Evolutionary conservation across 768 basidiomycete genomes (phyloP).

Genomic region (Phanerochaete sordida): DNA sequence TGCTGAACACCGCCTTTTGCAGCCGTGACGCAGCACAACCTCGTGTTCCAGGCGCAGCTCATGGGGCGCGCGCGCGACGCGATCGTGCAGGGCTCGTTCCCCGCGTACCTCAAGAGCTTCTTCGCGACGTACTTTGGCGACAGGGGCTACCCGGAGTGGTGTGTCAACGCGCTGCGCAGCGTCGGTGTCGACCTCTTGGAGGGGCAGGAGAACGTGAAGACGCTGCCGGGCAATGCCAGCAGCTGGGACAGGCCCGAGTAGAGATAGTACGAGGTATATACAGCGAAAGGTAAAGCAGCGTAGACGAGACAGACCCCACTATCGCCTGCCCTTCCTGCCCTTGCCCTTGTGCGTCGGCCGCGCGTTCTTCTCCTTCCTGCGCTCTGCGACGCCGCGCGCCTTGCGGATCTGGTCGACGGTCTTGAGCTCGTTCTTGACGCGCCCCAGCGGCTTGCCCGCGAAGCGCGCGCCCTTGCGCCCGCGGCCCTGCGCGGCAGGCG

Average conservation of each 20-base stretch:
- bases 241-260: conserved; percentile 78
- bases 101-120: conserved; percentile 70
- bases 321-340: conserved; percentile 41
- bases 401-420: conserved; percentile 85
- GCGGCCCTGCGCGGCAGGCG: conserved; percentile 17
- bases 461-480: conserved; percentile 40
- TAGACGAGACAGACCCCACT: background rate
- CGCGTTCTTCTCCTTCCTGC: conserved; percentile 76
- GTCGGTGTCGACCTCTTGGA: conserved; percentile 84
- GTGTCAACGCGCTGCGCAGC: conserved; percentile 75
- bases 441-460: conserved; percentile 56
- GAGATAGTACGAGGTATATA: background rate
- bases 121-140: conserved; percentile 76
- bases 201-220: conserved; percentile 39
- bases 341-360: conserved; percentile 43
- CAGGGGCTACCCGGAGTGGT: conserved; percentile 84
- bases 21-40: conserved; percentile 83
- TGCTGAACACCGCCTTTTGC: background rate
- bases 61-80: conserved; percentile 86
- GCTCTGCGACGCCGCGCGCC: conserved; percentile 59
- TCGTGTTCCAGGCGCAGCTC: conserved; percentile 81
- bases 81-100: conserved; percentile 75
- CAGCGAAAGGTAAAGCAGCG: background rate
- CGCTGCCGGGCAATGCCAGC: conserved; percentile 59
- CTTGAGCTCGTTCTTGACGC: conserved; percentile 81